Percentiles rank a stretch among this genome's conserved stretches.
Conservation (phyloP, 2,329 filamentous ascomycete species). For the Calonectria pseudoreteaudii region DNA sequence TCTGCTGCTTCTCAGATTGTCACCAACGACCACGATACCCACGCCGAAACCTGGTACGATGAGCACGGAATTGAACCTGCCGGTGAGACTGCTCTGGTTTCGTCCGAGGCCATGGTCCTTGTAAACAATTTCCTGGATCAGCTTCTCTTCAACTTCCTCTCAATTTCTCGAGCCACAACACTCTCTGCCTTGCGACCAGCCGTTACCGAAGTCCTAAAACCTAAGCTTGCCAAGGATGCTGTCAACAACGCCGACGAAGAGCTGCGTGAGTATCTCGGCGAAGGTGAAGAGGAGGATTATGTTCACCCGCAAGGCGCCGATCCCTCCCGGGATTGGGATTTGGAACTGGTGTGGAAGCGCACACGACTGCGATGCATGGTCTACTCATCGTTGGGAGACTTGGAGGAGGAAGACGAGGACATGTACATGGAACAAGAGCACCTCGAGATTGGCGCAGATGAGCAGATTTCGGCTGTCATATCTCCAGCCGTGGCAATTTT, state of each 20-base stretch:
- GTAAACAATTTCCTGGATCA: constrained; percentile 96
- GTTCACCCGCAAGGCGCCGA: constrained; percentile 64
- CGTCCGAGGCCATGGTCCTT: constrained; percentile 77
- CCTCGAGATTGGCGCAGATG: constrained; percentile 68
- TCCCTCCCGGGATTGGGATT: constrained; percentile 76
- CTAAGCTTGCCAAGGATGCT: constrained; percentile 87
- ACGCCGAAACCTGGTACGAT: constrained; percentile 76
- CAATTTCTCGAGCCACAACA: constrained; percentile 80
- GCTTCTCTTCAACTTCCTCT: constrained; percentile 90
- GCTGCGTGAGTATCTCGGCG: constrained; percentile 87
- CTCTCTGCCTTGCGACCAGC: constrained; percentile 82
- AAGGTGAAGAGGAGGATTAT: constrained; percentile 79
- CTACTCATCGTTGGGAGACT: constrained; percentile 93
- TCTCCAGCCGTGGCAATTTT: constrained; percentile 96
- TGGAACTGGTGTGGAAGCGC: constrained; percentile 95
- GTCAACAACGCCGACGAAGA: constrained; percentile 88
- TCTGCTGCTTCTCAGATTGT: constrained; percentile 93
- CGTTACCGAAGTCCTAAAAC: constrained; percentile 87
- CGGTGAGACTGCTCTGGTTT: constrained; percentile 78
- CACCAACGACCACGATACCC: constrained; percentile 85
- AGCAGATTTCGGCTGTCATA: constrained; percentile 75
- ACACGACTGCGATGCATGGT: constrained; percentile 97
- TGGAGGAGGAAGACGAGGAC: constrained; percentile 98
- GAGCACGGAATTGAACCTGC: constrained; percentile 74
- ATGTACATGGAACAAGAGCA: constrained; percentile 85